These are phyloP conservation scores for Nicotiana undulata DNA, from an alignment of 257 asterid genomes.

Conservation along the genomic window DNA sequence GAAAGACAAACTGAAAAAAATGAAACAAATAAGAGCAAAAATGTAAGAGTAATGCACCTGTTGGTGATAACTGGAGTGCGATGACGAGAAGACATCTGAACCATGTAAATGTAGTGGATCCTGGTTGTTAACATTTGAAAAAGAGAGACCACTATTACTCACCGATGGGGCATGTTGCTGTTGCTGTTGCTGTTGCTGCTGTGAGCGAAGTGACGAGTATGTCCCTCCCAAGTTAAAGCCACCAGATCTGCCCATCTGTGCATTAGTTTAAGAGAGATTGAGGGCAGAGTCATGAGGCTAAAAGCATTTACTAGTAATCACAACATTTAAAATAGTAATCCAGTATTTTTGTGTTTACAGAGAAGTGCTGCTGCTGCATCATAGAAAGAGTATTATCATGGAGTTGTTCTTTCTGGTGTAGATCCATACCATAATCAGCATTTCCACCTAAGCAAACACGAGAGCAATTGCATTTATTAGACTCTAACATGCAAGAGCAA, in stretches of 20 bases:
- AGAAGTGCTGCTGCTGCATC: conserved; percentile 89
- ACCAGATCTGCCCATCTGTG: conserved; percentile 92
- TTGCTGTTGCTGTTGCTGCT: conserved; percentile 57
- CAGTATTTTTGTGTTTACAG: conserved; percentile 43
- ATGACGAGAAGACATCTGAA: conserved; percentile 79
- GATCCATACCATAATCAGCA: conserved; percentile 70
- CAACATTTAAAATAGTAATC: background rate
- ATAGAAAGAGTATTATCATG: conserved; percentile 71
- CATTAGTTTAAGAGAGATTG: conserved; percentile 16
- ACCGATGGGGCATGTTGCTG: conserved; percentile 61
- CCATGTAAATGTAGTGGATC: conserved; percentile 64
- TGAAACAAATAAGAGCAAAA: background rate
- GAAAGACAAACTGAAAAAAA: background rate
- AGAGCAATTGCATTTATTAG: background rate
- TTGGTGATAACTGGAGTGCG: conserved; percentile 69
- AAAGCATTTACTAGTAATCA: background rate
- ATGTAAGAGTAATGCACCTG: conserved; percentile 45
- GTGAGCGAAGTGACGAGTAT: conserved; percentile 82
- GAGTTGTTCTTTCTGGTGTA: conserved; percentile 88
- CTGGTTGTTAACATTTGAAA: conserved; percentile 37
- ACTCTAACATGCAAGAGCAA: background rate
- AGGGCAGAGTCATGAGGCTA: conserved; percentile 3
- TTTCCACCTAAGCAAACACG: conserved; percentile 58
- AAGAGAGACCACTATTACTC: conserved; percentile 44
- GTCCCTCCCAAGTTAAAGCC: conserved; percentile 89